Conservation (phyloP, 768 basidiomycete genomes). For the Leucocoprinus leucothites region DNA sequence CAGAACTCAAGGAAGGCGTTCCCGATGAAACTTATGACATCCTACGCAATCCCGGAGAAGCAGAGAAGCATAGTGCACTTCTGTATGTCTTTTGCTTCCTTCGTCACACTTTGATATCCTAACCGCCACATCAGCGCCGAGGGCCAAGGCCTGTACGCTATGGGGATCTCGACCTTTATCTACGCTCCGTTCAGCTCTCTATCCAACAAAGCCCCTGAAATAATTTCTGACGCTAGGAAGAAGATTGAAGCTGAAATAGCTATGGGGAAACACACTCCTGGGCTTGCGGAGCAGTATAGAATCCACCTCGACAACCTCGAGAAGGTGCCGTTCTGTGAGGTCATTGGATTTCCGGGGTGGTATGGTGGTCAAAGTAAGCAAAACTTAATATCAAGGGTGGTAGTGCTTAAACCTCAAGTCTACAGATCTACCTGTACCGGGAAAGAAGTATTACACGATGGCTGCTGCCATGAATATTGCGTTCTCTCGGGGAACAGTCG, state of each 20-base stretch:
- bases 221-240: neutral
- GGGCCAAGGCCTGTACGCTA: neutral
- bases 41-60: neutral
- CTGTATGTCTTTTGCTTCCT: neutral
- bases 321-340: neutral
- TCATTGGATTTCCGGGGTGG: neutral
- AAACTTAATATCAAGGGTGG: neutral
- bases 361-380: neutral
- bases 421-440: neutral
- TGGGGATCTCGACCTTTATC: neutral
- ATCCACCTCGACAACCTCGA: neutral
- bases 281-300: neutral
- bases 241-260: neutral
- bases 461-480: neutral
- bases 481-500: neutral
- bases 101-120: neutral
- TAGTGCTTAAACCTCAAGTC: too few relatives aligned
- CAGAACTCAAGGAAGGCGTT: neutral
- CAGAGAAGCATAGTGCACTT: neutral
- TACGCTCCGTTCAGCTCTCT: neutral
- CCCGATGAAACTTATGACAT: neutral
- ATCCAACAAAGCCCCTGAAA: neutral
- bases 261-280: neutral
- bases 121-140: too few relatives aligned
- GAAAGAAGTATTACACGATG: neutral